A percentile compares a stretch with the other conserved stretches of the same genome.
phyloP scores from a whole-genome alignment of 495 filamentous ascomycete genomes.

The Melanomma pulvis-pyrius region DNA sequence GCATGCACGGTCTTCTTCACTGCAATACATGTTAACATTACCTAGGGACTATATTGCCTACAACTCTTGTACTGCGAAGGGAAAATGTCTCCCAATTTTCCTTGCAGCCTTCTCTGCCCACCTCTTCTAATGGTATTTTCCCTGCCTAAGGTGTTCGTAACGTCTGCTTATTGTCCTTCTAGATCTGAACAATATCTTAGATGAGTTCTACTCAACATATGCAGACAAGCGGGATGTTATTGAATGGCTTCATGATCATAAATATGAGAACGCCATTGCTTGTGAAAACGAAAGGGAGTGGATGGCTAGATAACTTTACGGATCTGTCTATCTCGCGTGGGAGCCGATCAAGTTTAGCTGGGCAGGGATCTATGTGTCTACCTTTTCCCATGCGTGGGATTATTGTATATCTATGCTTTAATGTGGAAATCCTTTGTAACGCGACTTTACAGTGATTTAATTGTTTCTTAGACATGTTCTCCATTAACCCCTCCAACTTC shows the following conservation, averaged over 20 bases:
- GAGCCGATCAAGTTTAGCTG: too few relatives aligned
- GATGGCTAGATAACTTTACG: slow-evolving; percentile 3
- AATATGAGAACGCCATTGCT: not conserved
- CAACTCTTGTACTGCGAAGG: not conserved
- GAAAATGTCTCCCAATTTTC: not conserved
- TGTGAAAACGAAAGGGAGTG: slow-evolving; percentile 1
- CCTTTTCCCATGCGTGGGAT: too few relatives aligned
- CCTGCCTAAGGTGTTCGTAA: not conserved
- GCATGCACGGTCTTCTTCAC: not conserved
- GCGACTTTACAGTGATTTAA: too few relatives aligned
- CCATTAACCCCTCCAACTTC: too few relatives aligned
- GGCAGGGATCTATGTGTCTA: too few relatives aligned
- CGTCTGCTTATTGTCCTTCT: slow-evolving; percentile 5
- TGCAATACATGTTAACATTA: not conserved
- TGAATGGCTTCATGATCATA: slow-evolving; percentile 8
- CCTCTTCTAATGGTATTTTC: slow-evolving; percentile 4
- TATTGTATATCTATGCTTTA: too few relatives aligned
- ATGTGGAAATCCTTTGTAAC: too few relatives aligned
- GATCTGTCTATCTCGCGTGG: not conserved
- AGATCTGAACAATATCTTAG: slow-evolving; percentile 4
- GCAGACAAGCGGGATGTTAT: slow-evolving; percentile 2
- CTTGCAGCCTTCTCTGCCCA: not conserved
- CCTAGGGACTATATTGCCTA: not conserved
- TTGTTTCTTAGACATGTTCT: too few relatives aligned
- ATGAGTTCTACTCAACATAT: slow-evolving; percentile 1